Evolutionary conservation across 2,329 filamentous ascomycete species (phyloP), one percentile per base, ranked within the genome.

Genomic region (Cercospora zeae-maydis): DNA sequence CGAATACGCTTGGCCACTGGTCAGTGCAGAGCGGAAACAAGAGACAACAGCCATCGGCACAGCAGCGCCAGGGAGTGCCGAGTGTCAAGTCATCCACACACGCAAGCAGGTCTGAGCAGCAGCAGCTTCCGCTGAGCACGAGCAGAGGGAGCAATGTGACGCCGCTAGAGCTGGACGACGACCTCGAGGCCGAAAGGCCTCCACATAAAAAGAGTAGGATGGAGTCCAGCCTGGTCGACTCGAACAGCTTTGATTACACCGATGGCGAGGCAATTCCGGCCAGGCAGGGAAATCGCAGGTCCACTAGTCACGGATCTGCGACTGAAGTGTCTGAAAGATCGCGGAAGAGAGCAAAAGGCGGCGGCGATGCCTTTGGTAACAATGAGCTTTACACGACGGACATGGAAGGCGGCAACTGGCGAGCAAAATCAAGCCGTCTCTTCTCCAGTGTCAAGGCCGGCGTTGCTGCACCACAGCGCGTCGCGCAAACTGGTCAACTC

Each of bases 281-380:
- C 8, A 55, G 39, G 13, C 37, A 16, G 19, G 7, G 27, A n/a
- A 51, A 4, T 2, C 14, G 13, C 8, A 36, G 13, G 13, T 55
- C 51, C 8, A 19, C 19, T 24, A 61, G 59, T 52, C 39, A 61
- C 27, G 36, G 31, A 30, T 61, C 59, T 19, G 19, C 33, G 19
- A 16, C 36, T 14, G 59, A 16, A 13, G 8, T 27, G 27, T 61
- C 51, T 30, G 24, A 51, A 1, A 27, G 30, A 51, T 56, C 39
- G 3, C 47, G 10, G 21, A 56, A 49, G 16, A 34, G 13, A 14
- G 13, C 4, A 10, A 56, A 21, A 14, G 27, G 51, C 16, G 49
- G 37, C 13, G 51, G 51, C 3, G 59, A 61, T 27, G 13, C 51
- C n/a, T 61, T 61, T 9, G 59, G 59, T 11, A 61, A 55, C 16